phyloP scores from a whole-genome alignment of 148 eudicot species.

The Bassia scoparia region DNA sequence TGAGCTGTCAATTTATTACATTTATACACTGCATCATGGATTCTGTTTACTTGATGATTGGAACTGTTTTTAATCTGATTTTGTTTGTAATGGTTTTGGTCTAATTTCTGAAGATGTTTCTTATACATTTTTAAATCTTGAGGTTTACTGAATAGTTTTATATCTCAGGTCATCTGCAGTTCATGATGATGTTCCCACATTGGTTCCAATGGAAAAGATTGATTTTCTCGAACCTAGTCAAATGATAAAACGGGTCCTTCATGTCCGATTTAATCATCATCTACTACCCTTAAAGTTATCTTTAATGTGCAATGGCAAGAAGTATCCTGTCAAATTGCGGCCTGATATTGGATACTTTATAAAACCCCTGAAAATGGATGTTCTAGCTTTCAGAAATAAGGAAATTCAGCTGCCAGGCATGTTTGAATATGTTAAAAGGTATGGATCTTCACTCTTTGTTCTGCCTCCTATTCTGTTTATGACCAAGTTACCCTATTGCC shows the following conservation, averaged over 20 bases:
- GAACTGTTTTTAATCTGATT: background rate
- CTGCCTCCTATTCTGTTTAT: background rate
- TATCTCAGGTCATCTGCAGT: conserved; percentile 43
- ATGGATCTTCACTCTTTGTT: conserved; percentile 7
- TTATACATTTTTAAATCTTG: no score
- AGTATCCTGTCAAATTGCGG: conserved; percentile 70
- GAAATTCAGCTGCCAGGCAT: conserved; percentile 93
- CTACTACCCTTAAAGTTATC: conserved; percentile 82
- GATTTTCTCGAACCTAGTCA: conserved; percentile 61
- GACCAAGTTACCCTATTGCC: background rate
- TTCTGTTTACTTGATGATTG: background rate
- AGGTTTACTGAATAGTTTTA: conserved; percentile 10
- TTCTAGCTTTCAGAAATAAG: conserved; percentile 47
- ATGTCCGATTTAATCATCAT: conserved; percentile 89
- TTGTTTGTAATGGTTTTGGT: conserved; percentile 4
- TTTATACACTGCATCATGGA: background rate
- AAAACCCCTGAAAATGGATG: conserved; percentile 80
- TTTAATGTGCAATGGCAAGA: conserved; percentile 59
- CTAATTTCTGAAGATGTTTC: background rate
- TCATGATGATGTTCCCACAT: conserved; percentile 49
- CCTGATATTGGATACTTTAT: conserved; percentile 97
- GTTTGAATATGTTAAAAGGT: conserved; percentile 93
- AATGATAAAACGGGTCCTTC: conserved; percentile 46
- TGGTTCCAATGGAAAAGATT: conserved; percentile 80
- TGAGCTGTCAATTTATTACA: background rate